phyloP scores from a whole-genome alignment of 2,329 filamentous ascomycete species.

The Colletotrichum sojae region DNA sequence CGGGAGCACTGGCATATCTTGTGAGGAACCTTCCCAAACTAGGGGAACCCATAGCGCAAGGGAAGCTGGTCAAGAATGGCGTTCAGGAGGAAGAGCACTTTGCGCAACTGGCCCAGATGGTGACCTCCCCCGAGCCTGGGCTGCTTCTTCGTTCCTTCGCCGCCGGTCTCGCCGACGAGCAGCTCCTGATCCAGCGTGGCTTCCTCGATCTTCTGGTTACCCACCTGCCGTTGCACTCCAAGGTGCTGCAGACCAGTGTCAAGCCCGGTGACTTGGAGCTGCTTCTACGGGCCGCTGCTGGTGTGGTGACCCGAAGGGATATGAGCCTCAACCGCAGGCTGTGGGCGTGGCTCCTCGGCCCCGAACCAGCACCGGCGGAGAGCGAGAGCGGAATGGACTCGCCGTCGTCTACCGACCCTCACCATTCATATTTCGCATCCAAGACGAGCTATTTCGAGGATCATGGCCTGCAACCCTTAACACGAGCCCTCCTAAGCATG shows the following conservation, averaged over 20 bases:
- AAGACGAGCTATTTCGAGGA: conserved; percentile 87
- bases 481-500: conserved; percentile 82
- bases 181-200: conserved; percentile 92
- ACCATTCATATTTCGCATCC: conserved; percentile 64
- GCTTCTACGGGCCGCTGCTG: conserved; percentile 85
- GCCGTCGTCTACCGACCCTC: conserved; percentile 59
- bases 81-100: conserved; percentile 59
- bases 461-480: conserved; percentile 82
- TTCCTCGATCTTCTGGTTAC: conserved; percentile 94
- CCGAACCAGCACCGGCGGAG: conserved; percentile 70
- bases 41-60: conserved; percentile 56
- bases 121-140: conserved; percentile 91
- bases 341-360: conserved; percentile 97
- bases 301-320: conserved; percentile 89
- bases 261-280: conserved; percentile 83
- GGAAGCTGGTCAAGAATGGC: conserved; percentile 48
- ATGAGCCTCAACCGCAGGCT: conserved; percentile 96
- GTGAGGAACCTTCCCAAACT: conserved; percentile 83
- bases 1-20: conserved; percentile 90
- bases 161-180: conserved; percentile 87
- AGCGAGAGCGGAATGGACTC: conserved; percentile 63
- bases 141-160: conserved; percentile 92
- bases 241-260: conserved; percentile 82
- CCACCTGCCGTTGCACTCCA: conserved; percentile 87
- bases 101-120: conserved; percentile 72